These are phyloP conservation scores for Euphorbia celastroides DNA, from an alignment of 441 rosid genomes.

Conservation along the genomic window DNA sequence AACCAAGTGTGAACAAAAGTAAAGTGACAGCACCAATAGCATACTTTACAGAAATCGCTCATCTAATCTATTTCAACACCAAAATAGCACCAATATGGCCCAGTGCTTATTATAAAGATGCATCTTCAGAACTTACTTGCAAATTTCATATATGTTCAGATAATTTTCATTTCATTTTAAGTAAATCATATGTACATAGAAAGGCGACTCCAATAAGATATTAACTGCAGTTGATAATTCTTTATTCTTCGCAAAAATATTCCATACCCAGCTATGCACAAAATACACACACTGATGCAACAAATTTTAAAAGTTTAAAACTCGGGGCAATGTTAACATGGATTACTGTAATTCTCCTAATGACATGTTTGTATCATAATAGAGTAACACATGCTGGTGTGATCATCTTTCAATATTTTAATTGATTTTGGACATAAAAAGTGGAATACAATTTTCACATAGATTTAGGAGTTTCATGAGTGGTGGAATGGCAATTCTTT, in stretches of 20 bases:
- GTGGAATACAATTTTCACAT: no score
- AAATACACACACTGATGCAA: neutral
- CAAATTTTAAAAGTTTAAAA: neutral
- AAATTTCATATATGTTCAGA: neutral
- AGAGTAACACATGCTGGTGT: no score
- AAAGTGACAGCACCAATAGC: slow-evolving; percentile 11
- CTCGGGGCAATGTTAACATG: neutral
- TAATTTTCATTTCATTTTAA: neutral
- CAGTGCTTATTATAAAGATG: slow-evolving; percentile 11
- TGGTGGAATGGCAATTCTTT: no score
- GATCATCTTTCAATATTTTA: no score
- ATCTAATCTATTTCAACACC: neutral
- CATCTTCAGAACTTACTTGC: neutral
- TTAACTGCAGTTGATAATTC: neutral
- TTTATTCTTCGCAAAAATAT: neutral
- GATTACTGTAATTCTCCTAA: no score
- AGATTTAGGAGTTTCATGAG: no score
- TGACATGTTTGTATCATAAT: no score
- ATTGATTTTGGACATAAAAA: no score
- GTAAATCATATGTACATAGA: neutral
- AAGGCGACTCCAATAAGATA: neutral
- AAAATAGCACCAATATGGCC: slow-evolving; percentile 9
- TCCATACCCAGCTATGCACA: neutral
- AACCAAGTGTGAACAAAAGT: neutral
- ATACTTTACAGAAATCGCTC: slow-evolving; percentile 3